Percentiles rank a stretch among this genome's conserved stretches.
Conservation (phyloP, 768 basidiomycete species). For the Boletus bicolor region DNA sequence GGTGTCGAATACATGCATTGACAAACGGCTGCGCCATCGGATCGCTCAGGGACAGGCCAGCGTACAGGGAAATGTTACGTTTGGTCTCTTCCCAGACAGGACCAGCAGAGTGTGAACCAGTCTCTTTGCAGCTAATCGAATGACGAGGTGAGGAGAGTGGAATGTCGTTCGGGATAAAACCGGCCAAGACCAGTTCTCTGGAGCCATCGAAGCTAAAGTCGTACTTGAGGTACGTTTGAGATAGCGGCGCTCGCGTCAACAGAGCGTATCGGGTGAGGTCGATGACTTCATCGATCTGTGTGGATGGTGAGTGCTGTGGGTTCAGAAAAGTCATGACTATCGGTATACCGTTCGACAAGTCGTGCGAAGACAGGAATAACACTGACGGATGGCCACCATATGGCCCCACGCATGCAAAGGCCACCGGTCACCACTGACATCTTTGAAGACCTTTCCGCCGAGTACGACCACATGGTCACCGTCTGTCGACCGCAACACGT, state of each 20-base stretch:
- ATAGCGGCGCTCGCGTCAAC: constrained; percentile 11
- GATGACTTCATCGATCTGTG: constrained; percentile 30
- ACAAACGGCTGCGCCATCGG: constrained; percentile 29
- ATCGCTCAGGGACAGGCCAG: constrained; percentile 28
- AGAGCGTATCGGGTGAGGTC: constrained; percentile 30
- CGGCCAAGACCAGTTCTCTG: constrained; percentile 29
- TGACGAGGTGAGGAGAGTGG: constrained; percentile 23
- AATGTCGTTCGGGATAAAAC: constrained; percentile 29
- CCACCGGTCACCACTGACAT: constrained; percentile 25
- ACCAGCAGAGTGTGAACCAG: not conserved
- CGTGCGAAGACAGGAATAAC: constrained; percentile 33
- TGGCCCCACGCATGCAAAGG: constrained; percentile 38
- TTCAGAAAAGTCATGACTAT: not conserved
- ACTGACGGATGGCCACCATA: constrained; percentile 27
- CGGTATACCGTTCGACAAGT: constrained; percentile 30
- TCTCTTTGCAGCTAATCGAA: constrained; percentile 17
- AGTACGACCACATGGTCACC: constrained; percentile 32
- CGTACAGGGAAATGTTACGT: constrained; percentile 26
- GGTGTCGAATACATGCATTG: constrained; percentile 31
- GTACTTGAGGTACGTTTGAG: constrained; percentile 24
- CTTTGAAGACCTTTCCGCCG: constrained; percentile 35
- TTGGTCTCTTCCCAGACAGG: constrained; percentile 28
- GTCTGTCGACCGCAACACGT: constrained; percentile 29
- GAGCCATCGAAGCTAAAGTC: constrained; percentile 21
- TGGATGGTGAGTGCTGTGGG: not conserved